These are phyloP conservation scores for Drechslerella dactyloides DNA, from an alignment of 2,329 filamentous ascomycete species.

Conservation along the genomic window DNA sequence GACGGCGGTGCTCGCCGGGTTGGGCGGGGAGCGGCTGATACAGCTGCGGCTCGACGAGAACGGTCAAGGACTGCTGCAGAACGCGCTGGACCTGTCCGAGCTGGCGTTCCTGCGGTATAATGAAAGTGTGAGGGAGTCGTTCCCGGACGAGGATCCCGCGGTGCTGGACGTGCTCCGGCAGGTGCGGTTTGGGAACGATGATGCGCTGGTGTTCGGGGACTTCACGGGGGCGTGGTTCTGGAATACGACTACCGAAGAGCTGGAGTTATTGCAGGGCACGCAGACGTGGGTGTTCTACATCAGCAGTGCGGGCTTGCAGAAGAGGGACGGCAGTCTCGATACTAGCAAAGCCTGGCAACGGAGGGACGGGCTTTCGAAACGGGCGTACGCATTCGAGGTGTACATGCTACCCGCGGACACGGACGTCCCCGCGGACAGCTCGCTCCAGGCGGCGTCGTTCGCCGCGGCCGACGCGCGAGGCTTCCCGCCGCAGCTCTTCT, in stretches of 20 bases:
- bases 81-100: conserved; percentile 7
- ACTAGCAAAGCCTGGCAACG: no score
- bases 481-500: not conserved
- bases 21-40: not conserved
- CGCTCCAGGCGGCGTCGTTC: not conserved
- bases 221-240: conserved; percentile 13
- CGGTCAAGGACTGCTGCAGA: conserved; percentile 9
- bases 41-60: conserved; percentile 4
- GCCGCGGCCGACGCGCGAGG: not conserved
- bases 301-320: not conserved
- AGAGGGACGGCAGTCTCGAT: not conserved
- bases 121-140: not conserved
- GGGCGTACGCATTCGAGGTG: conserved; percentile 3
- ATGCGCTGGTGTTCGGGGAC: not conserved
- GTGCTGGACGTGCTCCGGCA: conserved; percentile 12
- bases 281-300: conserved; percentile 14
- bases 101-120: conserved; percentile 20
- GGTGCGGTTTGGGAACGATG: conserved; percentile 8
- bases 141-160: conserved; percentile 15
- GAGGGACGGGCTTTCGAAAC: not conserved
- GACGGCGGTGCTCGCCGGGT: conserved; percentile 4
- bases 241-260: conserved; percentile 13
- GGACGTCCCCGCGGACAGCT: not conserved
- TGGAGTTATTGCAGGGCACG: not conserved
- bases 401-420: conserved; percentile 24